Base-by-base conservation (phyloP, 768 basidiomycete genomes). In the Floccularia luteovirens region DNA sequence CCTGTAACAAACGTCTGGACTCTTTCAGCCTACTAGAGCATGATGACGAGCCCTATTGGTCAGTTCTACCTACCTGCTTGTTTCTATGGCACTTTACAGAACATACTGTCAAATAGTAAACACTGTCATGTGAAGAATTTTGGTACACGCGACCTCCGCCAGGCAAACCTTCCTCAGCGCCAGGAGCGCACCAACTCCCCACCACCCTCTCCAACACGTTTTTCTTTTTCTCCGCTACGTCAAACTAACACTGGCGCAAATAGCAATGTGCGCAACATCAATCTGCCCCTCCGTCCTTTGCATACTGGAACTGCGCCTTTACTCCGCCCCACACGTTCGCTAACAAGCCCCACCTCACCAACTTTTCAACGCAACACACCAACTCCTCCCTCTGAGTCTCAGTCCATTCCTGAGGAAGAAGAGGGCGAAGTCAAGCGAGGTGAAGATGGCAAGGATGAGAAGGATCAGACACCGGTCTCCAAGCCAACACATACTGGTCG, bases 11-110 rank as follows among this genome's bases (percentile, higher is more conserved):
- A 57, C 67, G 86, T 24, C 68, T 93, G 11, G 89, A 90, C 54
- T 87, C 89, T 0, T 62, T 74, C 41, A 74, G 74, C 14, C 66
- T 93, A 17, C 65, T 90, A 5, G 90, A 93, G 57, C 90, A 93
- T 54, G 77, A 92, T 51, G 72, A 82, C 53, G 45, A 77, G 72
- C 75, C 75, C 5, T 77, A 73, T 51, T 77, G 75, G 75, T 75
- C 47, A 24, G 59, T 45, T 12, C 31, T 23, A 27, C 31, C n/a
- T 24, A 20, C 14, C 21, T 23, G 32, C 8, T 5, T 10, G 39
- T 23, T 33, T 3, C 31, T 16, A 13, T n/a, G 42, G 7, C 11
- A 10, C 25, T 12, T 30, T 43, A 20, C 41, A 31, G 32, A 23
- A 12, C 27, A 32, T 39, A 19, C 41, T 11, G 20, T 16, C 24